Base-by-base conservation (phyloP, 495 filamentous ascomycete species). In the Trichoderma virens region DNA sequence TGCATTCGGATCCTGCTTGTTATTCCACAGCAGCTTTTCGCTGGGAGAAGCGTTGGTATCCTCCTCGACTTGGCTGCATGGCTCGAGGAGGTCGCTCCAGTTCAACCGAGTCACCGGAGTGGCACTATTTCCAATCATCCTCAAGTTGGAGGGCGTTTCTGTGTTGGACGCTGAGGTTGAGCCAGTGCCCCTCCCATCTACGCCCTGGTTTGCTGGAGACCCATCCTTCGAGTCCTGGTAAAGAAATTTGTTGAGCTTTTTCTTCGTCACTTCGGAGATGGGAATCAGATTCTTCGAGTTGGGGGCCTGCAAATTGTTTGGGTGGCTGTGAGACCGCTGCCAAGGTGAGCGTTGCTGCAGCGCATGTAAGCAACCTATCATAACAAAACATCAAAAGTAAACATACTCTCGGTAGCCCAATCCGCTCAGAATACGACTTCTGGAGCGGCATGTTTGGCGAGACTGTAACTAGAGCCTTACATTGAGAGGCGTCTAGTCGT, bases 21-120 rank as follows among this genome's bases (percentile, higher is more conserved):
- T 72, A 59, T 74, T 69, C 79, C 79, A 81, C 3, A 71, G 61
- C 11, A 81, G 69, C 43, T 68, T 74, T 28, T 80, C 79, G 65
- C 69, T 74, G 8, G 79, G 78, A 3, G 82, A 82, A 64, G 82
- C 78, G 65, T 71, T 70, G 18, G 72, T 67, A 8, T 78, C 73
- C 13, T 75, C 68, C 34, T 76, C 71, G 30, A 63, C 67, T 20
- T 45, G 51, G 51, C 92, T 90, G 41, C 82, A 79, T 69, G 87
- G 86, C 47, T 88, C 86, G 65, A 97, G 88, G 25, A 98, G 78
- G 65, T 96, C 91, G 34, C 87, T 86, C 67, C 96, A 83, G 54
- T 90, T 84, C 38, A 95, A 78, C 51, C 88, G 82, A 32, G 85
- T 84, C 20, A 86, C 84, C 0, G 93, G 93, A 3, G 93, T 96